These are phyloP conservation scores for Cryphonectria japonica DNA, from an alignment of 2,329 filamentous ascomycete species.

Conservation along the genomic window DNA sequence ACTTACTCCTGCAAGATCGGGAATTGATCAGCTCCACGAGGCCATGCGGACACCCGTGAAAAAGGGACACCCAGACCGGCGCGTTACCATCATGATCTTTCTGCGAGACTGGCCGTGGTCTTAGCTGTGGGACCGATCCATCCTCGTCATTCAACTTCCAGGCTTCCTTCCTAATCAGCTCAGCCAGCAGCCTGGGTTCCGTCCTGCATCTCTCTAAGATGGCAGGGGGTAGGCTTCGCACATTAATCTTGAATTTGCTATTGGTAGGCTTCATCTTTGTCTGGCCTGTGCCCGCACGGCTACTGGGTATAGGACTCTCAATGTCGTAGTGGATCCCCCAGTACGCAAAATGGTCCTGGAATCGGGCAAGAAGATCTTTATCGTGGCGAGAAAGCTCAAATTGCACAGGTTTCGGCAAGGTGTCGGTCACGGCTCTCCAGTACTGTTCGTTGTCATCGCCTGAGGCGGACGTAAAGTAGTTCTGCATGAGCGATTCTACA, in stretches of 20 bases:
- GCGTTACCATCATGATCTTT: neutral
- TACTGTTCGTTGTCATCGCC: constrained; percentile 5
- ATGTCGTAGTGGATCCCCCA: constrained; percentile 77
- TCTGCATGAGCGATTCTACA: constrained; percentile 71
- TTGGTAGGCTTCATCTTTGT: neutral
- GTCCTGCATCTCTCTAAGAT: constrained; percentile 76
- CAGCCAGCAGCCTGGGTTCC: constrained; percentile 73
- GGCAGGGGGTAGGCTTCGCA: constrained; percentile 63
- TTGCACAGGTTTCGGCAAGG: constrained; percentile 56
- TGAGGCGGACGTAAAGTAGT: constrained; percentile 48
- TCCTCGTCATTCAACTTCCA: constrained; percentile 64
- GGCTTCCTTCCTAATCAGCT: constrained; percentile 74
- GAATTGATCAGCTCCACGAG: constrained; percentile 79
- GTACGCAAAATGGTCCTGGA: constrained; percentile 60
- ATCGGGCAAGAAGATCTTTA: constrained; percentile 56
- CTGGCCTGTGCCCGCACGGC: neutral
- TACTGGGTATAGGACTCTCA: neutral
- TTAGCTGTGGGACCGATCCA: constrained; percentile 4
- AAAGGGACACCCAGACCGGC: constrained; percentile 60
- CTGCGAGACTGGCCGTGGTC: neutral
- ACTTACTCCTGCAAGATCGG: constrained; percentile 70
- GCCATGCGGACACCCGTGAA: constrained; percentile 73
- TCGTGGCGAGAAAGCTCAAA: constrained; percentile 71
- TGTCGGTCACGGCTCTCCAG: constrained; percentile 39
- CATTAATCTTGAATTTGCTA: constrained; percentile 31